phyloP scores from a whole-genome alignment of 2,329 filamentous ascomycete genomes.

The Aspergillus piperis region DNA sequence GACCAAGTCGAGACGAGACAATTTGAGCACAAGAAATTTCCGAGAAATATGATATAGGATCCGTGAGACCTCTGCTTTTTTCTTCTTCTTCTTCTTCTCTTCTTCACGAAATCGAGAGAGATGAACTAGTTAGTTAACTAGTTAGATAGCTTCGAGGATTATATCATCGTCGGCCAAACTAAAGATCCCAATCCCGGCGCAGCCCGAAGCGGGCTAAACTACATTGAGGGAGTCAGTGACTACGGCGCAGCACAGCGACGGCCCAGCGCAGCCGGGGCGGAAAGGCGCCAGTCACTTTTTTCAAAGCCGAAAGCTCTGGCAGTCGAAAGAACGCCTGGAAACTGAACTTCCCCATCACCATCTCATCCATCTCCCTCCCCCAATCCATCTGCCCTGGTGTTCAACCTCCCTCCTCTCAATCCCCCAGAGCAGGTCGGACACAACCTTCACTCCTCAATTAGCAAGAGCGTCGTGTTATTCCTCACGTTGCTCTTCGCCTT shows the following conservation, averaged over 20 bases:
- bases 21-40: too few species aligned
- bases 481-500: slow-evolving; percentile 24
- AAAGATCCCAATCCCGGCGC: slow-evolving; percentile 16
- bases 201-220: slow-evolving; percentile 18
- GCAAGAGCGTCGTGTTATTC: slow-evolving; percentile 11
- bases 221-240: not conserved
- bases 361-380: not conserved
- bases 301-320: slow-evolving; percentile 26
- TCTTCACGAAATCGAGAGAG: too few species aligned
- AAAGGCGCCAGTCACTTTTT: slow-evolving; percentile 38
- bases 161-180: slow-evolving; percentile 19
- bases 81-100: too few species aligned
- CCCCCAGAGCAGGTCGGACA: slow-evolving; percentile 28
- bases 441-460: slow-evolving; percentile 11
- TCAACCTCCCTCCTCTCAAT: slow-evolving; percentile 23
- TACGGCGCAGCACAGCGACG: slow-evolving; percentile 28
- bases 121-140: too few species aligned
- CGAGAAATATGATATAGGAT: too few species aligned
- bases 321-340: slow-evolving; percentile 10
- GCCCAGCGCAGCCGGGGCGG: slow-evolving; percentile 30
- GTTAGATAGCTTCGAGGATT: slow-evolving; percentile 1
- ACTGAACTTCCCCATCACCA: slow-evolving; percentile 10
- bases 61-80: too few species aligned
- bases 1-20: too few species aligned
- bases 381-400: slow-evolving; percentile 12